Conservation (phyloP, 2,329 filamentous ascomycete genomes). For the Colletotrichum tanaceti region DNA sequence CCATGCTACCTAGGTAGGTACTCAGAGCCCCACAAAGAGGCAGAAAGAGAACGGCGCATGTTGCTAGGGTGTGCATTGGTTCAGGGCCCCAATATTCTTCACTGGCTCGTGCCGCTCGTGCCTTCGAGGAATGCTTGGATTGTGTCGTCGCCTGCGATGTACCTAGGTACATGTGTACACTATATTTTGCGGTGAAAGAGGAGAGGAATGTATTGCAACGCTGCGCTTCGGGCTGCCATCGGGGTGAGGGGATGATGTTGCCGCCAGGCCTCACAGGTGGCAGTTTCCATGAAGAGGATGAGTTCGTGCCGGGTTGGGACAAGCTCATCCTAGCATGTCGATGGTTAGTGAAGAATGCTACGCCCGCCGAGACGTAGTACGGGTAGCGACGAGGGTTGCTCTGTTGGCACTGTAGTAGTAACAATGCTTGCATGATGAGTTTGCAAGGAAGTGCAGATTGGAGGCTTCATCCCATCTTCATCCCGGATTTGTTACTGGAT, state of each 20-base stretch:
- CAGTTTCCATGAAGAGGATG: conserved; percentile 8
- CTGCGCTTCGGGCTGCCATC: conserved; percentile 34
- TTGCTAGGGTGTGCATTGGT: conserved; percentile 5
- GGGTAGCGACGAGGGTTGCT: conserved; percentile 9
- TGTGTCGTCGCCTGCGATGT: not conserved
- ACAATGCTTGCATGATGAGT: conserved; percentile 5
- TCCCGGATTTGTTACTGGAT: conserved; percentile 39
- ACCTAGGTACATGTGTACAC: not conserved
- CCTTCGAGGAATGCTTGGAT: not conserved
- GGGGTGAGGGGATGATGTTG: conserved; percentile 1
- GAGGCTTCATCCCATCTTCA: conserved; percentile 25
- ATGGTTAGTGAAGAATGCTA: conserved; percentile 18
- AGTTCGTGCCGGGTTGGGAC: conserved; percentile 25
- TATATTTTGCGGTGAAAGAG: not conserved
- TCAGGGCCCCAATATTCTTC: conserved; percentile 5
- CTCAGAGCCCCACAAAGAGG: conserved; percentile 19
- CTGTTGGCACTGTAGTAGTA: conserved; percentile 4
- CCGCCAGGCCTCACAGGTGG: not conserved
- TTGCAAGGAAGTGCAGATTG: conserved; percentile 21
- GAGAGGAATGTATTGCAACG: not conserved
- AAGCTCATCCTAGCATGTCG: conserved; percentile 28
- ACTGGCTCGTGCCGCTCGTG: conserved; percentile 7
- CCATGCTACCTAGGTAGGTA: no score
- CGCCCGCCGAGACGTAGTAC: conserved; percentile 18
- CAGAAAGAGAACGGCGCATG: conserved; percentile 1